phyloP scores from a whole-genome alignment of 1,284 basidiomycete species.

The Anthracocystis setariae region DNA sequence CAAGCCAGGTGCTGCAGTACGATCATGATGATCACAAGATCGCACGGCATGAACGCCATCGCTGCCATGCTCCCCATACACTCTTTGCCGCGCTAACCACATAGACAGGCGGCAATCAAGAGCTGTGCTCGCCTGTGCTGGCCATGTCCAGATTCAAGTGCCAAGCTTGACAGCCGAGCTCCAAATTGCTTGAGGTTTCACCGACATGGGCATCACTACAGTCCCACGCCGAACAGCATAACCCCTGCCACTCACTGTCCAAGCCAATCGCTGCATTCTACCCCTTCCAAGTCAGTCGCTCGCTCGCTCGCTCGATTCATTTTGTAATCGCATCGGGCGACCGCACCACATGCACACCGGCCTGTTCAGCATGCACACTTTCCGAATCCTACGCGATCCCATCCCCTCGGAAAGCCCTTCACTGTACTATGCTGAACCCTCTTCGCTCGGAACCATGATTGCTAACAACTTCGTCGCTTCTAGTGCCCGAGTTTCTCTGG shows the following conservation, averaged over 20 bases:
- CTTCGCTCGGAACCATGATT: no score
- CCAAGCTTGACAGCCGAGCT: slow-evolving; percentile 14
- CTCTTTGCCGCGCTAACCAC: neutral
- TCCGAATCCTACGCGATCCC: neutral
- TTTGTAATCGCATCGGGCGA: neutral
- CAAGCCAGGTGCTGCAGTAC: no score
- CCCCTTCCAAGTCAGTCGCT: neutral
- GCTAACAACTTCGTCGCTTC: no score
- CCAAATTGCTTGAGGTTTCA: slow-evolving; percentile 2
- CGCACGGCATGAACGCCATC: no score
- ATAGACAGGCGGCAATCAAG: neutral
- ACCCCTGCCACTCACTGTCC: neutral
- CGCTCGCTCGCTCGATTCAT: no score
- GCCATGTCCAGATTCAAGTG: neutral
- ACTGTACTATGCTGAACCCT: no score
- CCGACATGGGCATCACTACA: slow-evolving; percentile 19
- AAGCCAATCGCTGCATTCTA: no score
- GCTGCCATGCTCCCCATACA: neutral
- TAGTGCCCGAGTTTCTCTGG: no score
- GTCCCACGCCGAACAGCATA: slow-evolving; percentile 1
- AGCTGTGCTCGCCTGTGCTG: no score
- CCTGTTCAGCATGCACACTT: neutral
- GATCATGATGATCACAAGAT: no score
- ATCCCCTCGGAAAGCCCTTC: no score
- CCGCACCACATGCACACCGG: neutral